Conservation (phyloP, 139 green algal species). For the Chlorella sp. region DNA sequence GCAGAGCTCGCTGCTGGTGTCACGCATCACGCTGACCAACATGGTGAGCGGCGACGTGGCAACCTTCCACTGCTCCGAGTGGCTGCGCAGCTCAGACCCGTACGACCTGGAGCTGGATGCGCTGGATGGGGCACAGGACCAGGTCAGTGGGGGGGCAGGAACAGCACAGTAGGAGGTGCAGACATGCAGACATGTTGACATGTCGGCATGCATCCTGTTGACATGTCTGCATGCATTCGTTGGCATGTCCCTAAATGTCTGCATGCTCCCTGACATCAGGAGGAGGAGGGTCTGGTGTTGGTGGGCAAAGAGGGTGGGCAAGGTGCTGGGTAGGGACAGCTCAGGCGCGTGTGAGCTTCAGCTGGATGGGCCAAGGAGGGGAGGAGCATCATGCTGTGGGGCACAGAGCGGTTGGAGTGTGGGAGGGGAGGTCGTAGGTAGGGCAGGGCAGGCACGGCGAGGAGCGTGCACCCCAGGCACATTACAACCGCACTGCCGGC, state of each 20-base stretch:
- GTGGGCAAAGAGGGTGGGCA: background rate
- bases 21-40: slow-evolving; percentile 5
- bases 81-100: slow-evolving; percentile 14
- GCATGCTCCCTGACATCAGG: no score
- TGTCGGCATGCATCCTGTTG: no score
- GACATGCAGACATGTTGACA: no score
- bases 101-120: slow-evolving; percentile 31
- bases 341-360: no score
- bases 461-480: no score
- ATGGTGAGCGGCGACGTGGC: slow-evolving; percentile 4
- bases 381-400: background rate
- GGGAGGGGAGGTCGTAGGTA: background rate
- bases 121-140: background rate
- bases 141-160: background rate
- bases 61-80: slow-evolving; percentile 27
- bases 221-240: no score
- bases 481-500: background rate
- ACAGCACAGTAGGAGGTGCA: no score
- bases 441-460: background rate
- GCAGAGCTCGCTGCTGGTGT: slow-evolving; percentile 5
- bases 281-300: no score
- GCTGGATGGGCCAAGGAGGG: background rate
- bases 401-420: background rate
- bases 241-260: no score
- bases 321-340: no score